These are phyloP conservation scores for Leccinum uliginosum DNA, from an alignment of 768 basidiomycete species.

Conservation along the genomic window DNA sequence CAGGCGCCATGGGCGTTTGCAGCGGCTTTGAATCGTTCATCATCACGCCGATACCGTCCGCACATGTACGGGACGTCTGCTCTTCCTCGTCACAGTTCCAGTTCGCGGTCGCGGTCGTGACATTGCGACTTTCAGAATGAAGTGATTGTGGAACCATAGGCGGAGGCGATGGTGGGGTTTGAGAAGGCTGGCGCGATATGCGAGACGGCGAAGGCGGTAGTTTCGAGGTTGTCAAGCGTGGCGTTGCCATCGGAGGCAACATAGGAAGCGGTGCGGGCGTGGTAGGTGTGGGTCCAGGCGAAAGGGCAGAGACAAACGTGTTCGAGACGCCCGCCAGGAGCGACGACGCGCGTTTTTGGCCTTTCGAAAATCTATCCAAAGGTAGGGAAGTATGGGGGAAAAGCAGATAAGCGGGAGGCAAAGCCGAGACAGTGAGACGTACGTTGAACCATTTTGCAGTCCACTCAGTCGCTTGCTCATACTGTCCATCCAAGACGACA, in stretches of 20 bases:
- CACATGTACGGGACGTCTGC: constrained; percentile 20
- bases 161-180: neutral
- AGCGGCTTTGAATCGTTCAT: constrained; percentile 29
- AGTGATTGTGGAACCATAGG: neutral
- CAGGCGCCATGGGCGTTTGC: neutral
- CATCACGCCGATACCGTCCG: constrained; percentile 15
- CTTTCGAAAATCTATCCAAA: constrained; percentile 52
- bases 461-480: constrained; percentile 61
- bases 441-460: constrained; percentile 52
- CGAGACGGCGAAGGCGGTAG: neutral
- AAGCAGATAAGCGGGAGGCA: neutral
- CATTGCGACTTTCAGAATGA: neutral
- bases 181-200: neutral
- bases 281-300: constrained; percentile 34
- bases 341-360: constrained; percentile 63
- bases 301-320: constrained; percentile 46
- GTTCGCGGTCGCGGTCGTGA: constrained; percentile 10
- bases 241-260: neutral
- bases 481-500: constrained; percentile 50
- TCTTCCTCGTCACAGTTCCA: constrained; percentile 35
- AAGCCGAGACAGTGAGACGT: constrained; percentile 24
- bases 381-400: neutral
- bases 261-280: constrained; percentile 16
- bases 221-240: constrained; percentile 14
- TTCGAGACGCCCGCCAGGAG: constrained; percentile 64